Evolutionary conservation across 768 basidiomycete species (phyloP), one percentile per base, ranked within the genome.

Genomic region (Boletus vermiculosoides): DNA sequence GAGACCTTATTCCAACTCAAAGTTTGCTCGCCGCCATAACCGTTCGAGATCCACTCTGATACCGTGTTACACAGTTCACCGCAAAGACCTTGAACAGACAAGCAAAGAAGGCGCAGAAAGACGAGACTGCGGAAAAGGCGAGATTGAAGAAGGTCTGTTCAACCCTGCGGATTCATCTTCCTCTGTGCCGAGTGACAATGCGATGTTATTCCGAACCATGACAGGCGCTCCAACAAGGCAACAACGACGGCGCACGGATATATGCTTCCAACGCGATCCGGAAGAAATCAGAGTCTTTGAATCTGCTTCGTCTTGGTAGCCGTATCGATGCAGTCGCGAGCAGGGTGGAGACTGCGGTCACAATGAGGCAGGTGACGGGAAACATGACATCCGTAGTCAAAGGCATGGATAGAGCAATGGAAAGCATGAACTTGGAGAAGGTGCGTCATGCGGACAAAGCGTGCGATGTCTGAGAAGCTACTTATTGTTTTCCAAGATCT

Each of bases 351-450:
- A 98, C 97, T 18, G 97, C 97, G 0, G 94, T 98, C 42, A 98
- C 96, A 54, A 98, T 99, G 93, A 85, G 92, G 48, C 84, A 92
- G 74, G 90, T 99, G 40, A 96, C 97, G 31, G 94, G 94, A 4
- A 94, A 88, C 71, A 97, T 99, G 96, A 87, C 93, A 16, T 88
- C 87, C 36, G 97, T 98, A 3, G 97, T 99, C 45, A 87, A 86
- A 66, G 95, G 94, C 34, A 98, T 99, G 97, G 97, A 99, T 72
- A 92, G 89, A 70, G 97, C 97, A 5, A 98, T 99, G 97, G 90
- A 97, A 65, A 90, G 81, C 74, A 99, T 99, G 97, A 98, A 99
- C 77, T 83, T 98, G 55, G 97, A 99, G 66, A 82, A 88, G 71
- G 96, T 97, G 67, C 68, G 86, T 77, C 28, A 23, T 25, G 33